Evolutionary conservation across 2,329 filamentous ascomycete genomes (phyloP).

Genomic region (Pestalotiopsis fici): DNA sequence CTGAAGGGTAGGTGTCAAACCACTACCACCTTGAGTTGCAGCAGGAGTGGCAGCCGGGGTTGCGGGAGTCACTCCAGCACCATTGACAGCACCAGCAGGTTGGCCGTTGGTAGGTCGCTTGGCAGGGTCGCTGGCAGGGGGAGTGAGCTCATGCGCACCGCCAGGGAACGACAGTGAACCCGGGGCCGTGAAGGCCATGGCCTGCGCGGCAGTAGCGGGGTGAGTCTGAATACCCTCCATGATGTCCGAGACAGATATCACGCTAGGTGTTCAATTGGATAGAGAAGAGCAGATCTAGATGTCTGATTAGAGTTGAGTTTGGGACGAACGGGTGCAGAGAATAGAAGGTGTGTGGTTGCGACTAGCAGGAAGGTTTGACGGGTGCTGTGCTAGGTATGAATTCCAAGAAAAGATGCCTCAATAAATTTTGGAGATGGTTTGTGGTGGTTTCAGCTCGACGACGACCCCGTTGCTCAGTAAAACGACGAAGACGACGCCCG

Average conservation of each 20-base stretch:
- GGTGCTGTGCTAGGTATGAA: no score
- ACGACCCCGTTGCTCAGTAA: no score
- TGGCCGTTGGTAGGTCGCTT: constrained; percentile 51
- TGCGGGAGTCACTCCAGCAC: constrained; percentile 80
- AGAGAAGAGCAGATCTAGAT: not conserved
- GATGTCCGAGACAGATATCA: constrained; percentile 14
- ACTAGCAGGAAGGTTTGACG: not conserved
- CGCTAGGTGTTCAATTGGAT: not conserved
- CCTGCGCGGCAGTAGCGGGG: constrained; percentile 87
- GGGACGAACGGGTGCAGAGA: not conserved
- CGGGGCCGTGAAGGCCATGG: constrained; percentile 91
- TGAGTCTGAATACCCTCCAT: constrained; percentile 56
- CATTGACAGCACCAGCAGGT: constrained; percentile 59
- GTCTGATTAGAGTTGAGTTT: not conserved
- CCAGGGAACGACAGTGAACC: constrained; percentile 91
- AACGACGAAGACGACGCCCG: no score
- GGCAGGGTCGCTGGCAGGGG: constrained; percentile 73
- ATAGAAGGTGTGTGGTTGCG: not conserved
- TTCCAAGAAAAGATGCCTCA: no score
- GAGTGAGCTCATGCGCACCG: constrained; percentile 79
- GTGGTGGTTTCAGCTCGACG: no score
- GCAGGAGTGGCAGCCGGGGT: constrained; percentile 92
- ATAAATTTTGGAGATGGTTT: no score
- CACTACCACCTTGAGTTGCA: constrained; percentile 76
- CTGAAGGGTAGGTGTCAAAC: constrained; percentile 92